phyloP scores from a whole-genome alignment of 148 eudicot genomes.

The Persicaria tinctoria region DNA sequence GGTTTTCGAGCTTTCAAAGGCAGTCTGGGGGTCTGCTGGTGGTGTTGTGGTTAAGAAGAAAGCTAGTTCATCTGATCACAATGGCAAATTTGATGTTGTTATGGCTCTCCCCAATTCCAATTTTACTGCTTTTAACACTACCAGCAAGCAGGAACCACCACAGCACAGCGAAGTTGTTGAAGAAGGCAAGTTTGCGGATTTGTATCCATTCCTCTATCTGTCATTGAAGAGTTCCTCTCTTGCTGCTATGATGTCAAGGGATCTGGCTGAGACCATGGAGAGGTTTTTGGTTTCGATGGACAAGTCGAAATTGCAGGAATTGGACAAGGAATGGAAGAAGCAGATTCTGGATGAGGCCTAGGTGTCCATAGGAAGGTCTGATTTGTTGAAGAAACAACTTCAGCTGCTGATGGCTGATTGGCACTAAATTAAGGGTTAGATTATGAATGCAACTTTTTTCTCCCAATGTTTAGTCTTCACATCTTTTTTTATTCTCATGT shows the following conservation, averaged over 20 bases:
- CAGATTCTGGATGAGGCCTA: conserved; percentile 27
- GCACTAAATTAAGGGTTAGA: neutral
- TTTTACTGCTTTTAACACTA: too few relatives aligned
- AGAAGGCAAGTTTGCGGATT: conserved; percentile 7
- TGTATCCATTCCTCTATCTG: conserved; percentile 17
- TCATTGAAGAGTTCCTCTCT: conserved; percentile 1
- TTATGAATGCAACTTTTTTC: neutral
- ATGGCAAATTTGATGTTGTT: neutral
- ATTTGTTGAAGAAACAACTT: conserved; percentile 24
- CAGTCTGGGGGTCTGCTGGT: conserved; percentile 40
- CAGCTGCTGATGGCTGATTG: conserved; percentile 22
- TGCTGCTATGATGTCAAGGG: neutral
- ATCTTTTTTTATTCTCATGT: too few relatives aligned
- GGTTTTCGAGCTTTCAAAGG: conserved; percentile 36
- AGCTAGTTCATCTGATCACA: neutral
- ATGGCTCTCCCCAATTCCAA: too few relatives aligned
- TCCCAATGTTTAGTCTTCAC: too few relatives aligned
- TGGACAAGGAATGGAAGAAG: conserved; percentile 39
- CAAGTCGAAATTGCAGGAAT: conserved; percentile 22
- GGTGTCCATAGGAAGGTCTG: conserved; percentile 18
- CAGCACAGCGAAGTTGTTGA: too few relatives aligned
- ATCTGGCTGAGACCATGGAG: neutral
- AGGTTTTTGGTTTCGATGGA: conserved; percentile 7
- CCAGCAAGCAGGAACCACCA: neutral
- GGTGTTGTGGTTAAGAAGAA: conserved; percentile 5